phyloP scores from a whole-genome alignment of 495 filamentous ascomycete species.

The Neurospora intermedia region DNA sequence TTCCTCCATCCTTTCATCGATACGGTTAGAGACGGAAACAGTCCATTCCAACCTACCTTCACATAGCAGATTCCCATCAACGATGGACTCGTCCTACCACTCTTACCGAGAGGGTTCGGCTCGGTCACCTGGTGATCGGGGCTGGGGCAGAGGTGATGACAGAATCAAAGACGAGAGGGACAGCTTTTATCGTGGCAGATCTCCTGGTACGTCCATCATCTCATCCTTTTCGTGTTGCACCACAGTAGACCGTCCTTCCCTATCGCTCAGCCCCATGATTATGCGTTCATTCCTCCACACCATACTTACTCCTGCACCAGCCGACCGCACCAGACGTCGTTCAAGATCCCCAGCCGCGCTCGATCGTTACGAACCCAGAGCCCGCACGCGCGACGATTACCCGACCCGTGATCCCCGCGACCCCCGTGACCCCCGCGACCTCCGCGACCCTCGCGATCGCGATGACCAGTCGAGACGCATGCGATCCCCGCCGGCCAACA shows the following conservation, averaged over 20 bases:
- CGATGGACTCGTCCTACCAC: conserved; percentile 34
- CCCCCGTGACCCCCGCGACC: background rate
- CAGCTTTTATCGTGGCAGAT: conserved; percentile 44
- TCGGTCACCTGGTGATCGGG: conserved; percentile 40
- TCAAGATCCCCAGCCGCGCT: conserved; percentile 64
- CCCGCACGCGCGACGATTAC: conserved; percentile 59
- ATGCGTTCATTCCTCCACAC: background rate
- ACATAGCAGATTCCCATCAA: conserved; percentile 2
- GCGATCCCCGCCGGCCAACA: conserved; percentile 54
- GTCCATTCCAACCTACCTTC: conserved; percentile 2
- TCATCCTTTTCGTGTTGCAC: conserved; percentile 3
- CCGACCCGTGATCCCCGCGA: conserved; percentile 9
- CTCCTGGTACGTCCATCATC: conserved; percentile 38
- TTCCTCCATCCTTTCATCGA: background rate
- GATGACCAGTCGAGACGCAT: conserved; percentile 46
- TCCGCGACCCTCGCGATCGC: conserved; percentile 40
- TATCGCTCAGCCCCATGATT: background rate
- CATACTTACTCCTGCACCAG: conserved; percentile 16
- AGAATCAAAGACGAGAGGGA: conserved; percentile 40
- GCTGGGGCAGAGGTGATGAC: conserved; percentile 41
- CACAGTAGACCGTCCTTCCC: background rate
- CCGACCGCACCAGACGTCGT: conserved; percentile 42
- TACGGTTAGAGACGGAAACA: background rate
- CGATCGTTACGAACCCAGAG: conserved; percentile 60
- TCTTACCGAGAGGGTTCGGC: conserved; percentile 31